Evolutionary conservation across 352 stramenopile species (phyloP).

Genomic region (Globisporangium mamillatum): DNA sequence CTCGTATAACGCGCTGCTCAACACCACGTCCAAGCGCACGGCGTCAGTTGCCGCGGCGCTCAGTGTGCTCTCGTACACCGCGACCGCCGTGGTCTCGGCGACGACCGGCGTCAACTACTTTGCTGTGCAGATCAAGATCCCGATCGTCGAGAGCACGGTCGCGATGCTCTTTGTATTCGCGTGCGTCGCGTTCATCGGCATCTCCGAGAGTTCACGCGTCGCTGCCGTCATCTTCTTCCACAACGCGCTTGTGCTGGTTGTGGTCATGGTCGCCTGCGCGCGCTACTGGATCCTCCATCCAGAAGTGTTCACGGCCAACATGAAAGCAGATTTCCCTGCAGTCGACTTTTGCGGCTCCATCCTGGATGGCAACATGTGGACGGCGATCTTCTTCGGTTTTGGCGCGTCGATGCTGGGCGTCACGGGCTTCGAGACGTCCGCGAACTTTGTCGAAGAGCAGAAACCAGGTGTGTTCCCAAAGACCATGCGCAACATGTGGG

Average conservation of each 20-base stretch:
- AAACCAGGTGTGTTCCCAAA: constrained; percentile 19
- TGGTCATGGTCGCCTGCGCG: constrained; percentile 47
- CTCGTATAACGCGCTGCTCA: constrained; percentile 88
- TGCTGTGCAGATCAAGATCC: constrained; percentile 54
- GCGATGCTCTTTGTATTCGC: constrained; percentile 74
- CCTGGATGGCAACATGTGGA: constrained; percentile 38
- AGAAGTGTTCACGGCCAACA: constrained; percentile 60
- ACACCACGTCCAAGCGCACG: constrained; percentile 84
- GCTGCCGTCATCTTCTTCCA: constrained; percentile 79
- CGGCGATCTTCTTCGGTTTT: constrained; percentile 71
- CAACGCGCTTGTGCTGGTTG: constrained; percentile 62
- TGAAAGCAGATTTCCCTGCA: constrained; percentile 43
- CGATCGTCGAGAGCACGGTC: constrained; percentile 37
- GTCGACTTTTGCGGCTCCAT: constrained; percentile 55
- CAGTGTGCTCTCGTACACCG: constrained; percentile 88
- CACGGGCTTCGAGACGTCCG: constrained; percentile 86
- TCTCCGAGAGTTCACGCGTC: constrained; percentile 71
- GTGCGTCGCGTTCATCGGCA: constrained; percentile 62
- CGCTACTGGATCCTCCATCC: constrained; percentile 57
- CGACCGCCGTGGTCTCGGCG: constrained; percentile 67
- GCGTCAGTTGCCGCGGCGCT: constrained; percentile 79
- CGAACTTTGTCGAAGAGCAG: constrained; percentile 88
- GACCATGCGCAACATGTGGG: constrained; percentile 38
- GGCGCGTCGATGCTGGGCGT: constrained; percentile 82
- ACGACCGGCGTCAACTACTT: constrained; percentile 80